phyloP scores from a whole-genome alignment of 139 green algal species.

The Chlorella sp. region DNA sequence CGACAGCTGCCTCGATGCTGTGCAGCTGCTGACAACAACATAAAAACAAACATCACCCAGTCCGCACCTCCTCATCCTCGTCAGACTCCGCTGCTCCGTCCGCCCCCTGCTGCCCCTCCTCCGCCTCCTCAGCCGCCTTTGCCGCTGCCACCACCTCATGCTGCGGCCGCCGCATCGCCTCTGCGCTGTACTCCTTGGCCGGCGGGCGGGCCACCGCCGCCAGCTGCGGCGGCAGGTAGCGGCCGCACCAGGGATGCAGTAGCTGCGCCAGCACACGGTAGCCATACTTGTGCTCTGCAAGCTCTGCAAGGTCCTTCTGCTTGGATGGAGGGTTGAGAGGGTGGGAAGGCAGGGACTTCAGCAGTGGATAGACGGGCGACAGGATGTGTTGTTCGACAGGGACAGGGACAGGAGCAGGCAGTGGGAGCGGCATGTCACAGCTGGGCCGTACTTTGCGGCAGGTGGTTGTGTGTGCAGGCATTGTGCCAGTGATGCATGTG shows the following conservation, averaged over 20 bases:
- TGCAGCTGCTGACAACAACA: no score
- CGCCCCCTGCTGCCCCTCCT: neutral
- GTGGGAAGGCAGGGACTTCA: neutral
- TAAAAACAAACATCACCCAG: no score
- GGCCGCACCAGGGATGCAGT: conserved; percentile 67
- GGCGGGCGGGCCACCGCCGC: conserved; percentile 64
- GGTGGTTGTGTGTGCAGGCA: no score
- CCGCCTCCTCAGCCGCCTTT: conserved; percentile 2
- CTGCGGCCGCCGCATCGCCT: conserved; percentile 3
- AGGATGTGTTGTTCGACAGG: no score
- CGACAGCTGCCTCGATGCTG: no score
- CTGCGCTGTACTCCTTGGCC: conserved; percentile 27
- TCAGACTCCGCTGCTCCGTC: neutral
- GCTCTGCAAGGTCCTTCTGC: conserved; percentile 70
- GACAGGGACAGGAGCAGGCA: no score
- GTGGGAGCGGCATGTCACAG: no score
- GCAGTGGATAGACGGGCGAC: no score
- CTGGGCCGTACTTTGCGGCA: no score
- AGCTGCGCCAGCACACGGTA: conserved; percentile 78
- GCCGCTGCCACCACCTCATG: conserved; percentile 2
- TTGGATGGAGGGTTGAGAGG: neutral
- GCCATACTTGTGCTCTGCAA: conserved; percentile 57
- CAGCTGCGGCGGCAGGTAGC: conserved; percentile 73
- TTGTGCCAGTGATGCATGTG: no score
- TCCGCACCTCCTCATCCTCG: conserved; percentile 15